These are phyloP conservation scores for Dovyalis caffra DNA, from an alignment of 345 rosid species.

Conservation along the genomic window DNA sequence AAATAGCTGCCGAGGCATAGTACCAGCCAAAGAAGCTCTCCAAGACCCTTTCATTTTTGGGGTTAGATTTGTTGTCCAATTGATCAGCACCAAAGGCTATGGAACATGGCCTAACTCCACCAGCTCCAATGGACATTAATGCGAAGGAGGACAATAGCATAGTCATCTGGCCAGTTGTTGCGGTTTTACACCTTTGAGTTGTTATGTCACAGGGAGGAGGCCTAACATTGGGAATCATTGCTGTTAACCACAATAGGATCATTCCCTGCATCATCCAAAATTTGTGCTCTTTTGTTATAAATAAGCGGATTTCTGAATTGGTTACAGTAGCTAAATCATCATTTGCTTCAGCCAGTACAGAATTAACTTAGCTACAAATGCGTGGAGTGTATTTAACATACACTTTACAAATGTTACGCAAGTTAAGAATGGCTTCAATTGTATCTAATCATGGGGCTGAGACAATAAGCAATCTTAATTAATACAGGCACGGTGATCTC, in stretches of 20 bases:
- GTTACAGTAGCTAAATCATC: no score
- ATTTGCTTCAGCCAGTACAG: no score
- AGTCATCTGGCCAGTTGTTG: conserved; percentile 55
- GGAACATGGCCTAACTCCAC: conserved; percentile 75
- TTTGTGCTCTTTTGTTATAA: conserved; percentile 15
- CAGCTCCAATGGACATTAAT: conserved; percentile 64
- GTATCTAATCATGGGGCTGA: no score
- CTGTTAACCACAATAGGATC: conserved; percentile 70
- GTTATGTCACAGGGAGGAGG: conserved; percentile 52
- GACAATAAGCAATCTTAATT: no score
- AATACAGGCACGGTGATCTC: no score
- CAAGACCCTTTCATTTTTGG: conserved; percentile 42
- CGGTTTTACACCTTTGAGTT: conserved; percentile 35
- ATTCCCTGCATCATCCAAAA: conserved; percentile 38
- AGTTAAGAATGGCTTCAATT: no score
- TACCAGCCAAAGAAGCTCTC: conserved; percentile 56
- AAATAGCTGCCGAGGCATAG: conserved; percentile 34
- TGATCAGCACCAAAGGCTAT: conserved; percentile 81
- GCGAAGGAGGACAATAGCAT: conserved; percentile 45
- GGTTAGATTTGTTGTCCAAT: conserved; percentile 53
- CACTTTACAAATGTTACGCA: no score
- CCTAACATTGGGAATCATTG: conserved; percentile 57
- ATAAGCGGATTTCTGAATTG: conserved; percentile 41
- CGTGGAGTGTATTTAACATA: not conserved
- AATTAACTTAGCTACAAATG: no score